Base-by-base conservation (phyloP, 2,329 filamentous ascomycete genomes). In the Exophiala spinifera region DNA sequence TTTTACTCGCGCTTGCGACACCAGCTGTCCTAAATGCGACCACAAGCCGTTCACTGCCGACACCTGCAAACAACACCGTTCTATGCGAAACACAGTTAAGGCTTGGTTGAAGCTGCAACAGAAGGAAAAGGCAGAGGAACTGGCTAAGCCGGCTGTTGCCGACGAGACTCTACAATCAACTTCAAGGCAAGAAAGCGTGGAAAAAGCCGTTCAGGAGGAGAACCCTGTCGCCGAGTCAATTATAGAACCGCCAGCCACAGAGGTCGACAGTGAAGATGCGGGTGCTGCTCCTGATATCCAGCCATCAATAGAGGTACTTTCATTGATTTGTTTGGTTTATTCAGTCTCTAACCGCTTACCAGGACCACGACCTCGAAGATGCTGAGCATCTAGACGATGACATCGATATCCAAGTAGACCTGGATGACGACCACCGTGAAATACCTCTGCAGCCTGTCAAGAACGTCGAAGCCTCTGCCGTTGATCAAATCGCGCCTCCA, bases 31-130 rank as follows among this genome's bases (percentile, higher is more conserved):
- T 1, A 88, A 96, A 55, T 99, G 94, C 80, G 88, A 91, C 61
- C 94, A 99, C 69, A 87, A 85, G 19, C 94, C 94, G 0, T 81
- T 99, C 55, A 89, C 90, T 23, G 82, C 87, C 44, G 88, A 89
- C 56, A 87, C 94, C 62, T 96, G 91, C 77, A 91, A 88, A 59
- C 84, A 89, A 1, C 89, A 95, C 71, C 96, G 96, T 69, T 85
- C 87, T 23, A 77, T 97, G n/a, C 86, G 94, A 62, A 94, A 89
- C 21, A 99, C 94, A 1, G 87, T 97, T 62, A 88, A 89, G 63
- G 89, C 94, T 11, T 99, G 95, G 67, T 74, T 99, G 46, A 88
- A 91, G 65, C 95, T 87, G 0, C 88, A 91, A 63, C 88, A 95
- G 71, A 95, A 95, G 79, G 95, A 95, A 72, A 82, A 88, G 59